Conservation (phyloP, 1,284 basidiomycete genomes). For the Coniferiporia weirii region DNA sequence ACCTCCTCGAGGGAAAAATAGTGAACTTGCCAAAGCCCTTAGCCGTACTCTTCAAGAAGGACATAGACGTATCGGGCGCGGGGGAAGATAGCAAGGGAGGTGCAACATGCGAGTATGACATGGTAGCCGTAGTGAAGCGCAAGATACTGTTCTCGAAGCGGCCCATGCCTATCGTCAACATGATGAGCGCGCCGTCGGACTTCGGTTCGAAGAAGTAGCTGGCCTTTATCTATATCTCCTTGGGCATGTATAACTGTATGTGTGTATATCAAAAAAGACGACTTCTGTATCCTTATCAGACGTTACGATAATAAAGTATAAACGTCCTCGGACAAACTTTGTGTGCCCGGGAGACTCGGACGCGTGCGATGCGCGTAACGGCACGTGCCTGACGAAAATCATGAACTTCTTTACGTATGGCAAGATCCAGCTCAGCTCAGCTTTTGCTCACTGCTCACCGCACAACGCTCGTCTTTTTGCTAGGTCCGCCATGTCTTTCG, state of each 20-base stretch:
- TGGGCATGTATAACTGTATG: background rate
- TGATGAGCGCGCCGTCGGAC: conserved; percentile 18
- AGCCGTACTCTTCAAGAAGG: conserved; percentile 46
- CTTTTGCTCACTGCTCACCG: background rate
- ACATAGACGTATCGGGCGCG: conserved; percentile 16
- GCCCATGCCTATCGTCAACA: conserved; percentile 57
- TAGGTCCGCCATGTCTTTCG: background rate
- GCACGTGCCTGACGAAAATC: background rate
- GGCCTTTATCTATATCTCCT: background rate
- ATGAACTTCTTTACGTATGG: too few relatives aligned
- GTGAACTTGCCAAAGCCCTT: conserved; percentile 71
- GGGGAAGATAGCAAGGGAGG: conserved; percentile 32
- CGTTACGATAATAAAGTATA: background rate
- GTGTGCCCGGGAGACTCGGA: background rate
- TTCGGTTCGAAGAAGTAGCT: background rate
- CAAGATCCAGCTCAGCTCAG: background rate
- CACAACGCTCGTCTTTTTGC: background rate
- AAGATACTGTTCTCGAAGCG: conserved; percentile 77
- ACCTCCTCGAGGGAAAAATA: conserved; percentile 85
- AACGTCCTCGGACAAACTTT: background rate
- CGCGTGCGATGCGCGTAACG: background rate
- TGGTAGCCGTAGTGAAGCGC: conserved; percentile 59
- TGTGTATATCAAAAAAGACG: background rate
- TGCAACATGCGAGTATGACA: conserved; percentile 35
- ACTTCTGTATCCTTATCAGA: background rate